These are phyloP conservation scores for Yamagishiella unicocca DNA, from an alignment of 139 green algal species.

Conservation along the genomic window DNA sequence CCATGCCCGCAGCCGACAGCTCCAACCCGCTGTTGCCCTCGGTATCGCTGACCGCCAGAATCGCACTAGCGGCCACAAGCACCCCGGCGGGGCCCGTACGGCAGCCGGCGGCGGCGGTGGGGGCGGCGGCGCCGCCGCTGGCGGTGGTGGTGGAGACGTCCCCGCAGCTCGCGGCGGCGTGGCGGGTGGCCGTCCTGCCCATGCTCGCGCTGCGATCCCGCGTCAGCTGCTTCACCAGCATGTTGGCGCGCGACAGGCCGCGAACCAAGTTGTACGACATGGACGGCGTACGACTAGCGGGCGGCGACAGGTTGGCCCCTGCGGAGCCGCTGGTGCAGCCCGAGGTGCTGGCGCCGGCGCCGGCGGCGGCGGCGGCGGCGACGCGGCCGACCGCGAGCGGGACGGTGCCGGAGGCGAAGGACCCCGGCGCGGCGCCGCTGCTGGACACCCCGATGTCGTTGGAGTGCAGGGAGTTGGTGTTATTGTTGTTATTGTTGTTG, in stretches of 20 bases:
- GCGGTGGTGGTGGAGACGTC: background rate
- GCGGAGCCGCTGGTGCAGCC: background rate
- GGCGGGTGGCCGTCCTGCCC: background rate
- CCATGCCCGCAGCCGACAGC: constrained; percentile 31
- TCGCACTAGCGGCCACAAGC: background rate
- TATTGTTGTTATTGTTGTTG: too few species aligned
- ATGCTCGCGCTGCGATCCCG: background rate
- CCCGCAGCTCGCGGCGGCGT: background rate
- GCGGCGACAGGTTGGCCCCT: background rate
- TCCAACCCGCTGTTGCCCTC: constrained; percentile 12
- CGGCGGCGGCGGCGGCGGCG: background rate
- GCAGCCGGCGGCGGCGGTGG: background rate
- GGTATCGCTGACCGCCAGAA: background rate
- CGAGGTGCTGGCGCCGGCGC: background rate
- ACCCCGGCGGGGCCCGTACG: background rate
- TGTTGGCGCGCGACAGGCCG: background rate
- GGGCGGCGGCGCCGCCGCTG: background rate
- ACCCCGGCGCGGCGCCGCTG: background rate
- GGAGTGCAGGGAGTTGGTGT: too few species aligned
- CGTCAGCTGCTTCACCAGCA: background rate
- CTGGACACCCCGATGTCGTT: too few species aligned
- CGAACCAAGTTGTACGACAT: background rate
- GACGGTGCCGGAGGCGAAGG: too few species aligned
- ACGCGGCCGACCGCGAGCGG: too few species aligned
- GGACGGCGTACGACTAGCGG: background rate